phyloP scores from a whole-genome alignment of 140 eudicot species.

The Erigeron philadelphicus region DNA sequence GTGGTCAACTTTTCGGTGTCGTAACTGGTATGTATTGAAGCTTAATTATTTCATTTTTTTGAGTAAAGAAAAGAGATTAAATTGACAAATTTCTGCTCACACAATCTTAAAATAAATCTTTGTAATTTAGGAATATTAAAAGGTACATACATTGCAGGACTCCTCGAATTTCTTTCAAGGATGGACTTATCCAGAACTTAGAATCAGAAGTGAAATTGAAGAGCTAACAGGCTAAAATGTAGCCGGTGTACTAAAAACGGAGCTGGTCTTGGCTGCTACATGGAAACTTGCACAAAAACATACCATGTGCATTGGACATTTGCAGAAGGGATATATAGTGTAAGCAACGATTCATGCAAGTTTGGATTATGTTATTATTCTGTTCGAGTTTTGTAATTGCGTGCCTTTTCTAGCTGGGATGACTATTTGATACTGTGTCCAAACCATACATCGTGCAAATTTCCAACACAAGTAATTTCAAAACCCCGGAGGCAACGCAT shows the following conservation, averaged over 20 bases:
- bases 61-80: not conserved
- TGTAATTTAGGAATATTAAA: too few species aligned
- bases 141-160: constrained; percentile 39
- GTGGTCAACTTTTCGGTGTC: constrained; percentile 36
- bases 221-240: constrained; percentile 79
- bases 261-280: constrained; percentile 82
- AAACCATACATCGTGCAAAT: constrained; percentile 43
- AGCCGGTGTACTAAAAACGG: constrained; percentile 64
- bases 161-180: constrained; percentile 48
- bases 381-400: not conserved
- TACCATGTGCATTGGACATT: constrained; percentile 64
- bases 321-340: constrained; percentile 93
- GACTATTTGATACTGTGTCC: constrained; percentile 64
- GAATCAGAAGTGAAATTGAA: constrained; percentile 58
- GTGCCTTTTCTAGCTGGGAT: constrained; percentile 35
- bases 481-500: constrained; percentile 30
- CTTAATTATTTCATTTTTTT: not conserved
- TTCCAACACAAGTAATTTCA: constrained; percentile 53
- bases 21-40: constrained; percentile 41
- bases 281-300: constrained; percentile 46
- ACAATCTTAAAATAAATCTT: not conserved
- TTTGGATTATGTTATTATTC: not conserved
- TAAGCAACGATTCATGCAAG: constrained; percentile 30
- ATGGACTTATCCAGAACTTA: constrained; percentile 47
- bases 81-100: not conserved